Evolutionary conservation across 345 rosid genomes (phyloP).

Genomic region (Populus euphratica): DNA sequence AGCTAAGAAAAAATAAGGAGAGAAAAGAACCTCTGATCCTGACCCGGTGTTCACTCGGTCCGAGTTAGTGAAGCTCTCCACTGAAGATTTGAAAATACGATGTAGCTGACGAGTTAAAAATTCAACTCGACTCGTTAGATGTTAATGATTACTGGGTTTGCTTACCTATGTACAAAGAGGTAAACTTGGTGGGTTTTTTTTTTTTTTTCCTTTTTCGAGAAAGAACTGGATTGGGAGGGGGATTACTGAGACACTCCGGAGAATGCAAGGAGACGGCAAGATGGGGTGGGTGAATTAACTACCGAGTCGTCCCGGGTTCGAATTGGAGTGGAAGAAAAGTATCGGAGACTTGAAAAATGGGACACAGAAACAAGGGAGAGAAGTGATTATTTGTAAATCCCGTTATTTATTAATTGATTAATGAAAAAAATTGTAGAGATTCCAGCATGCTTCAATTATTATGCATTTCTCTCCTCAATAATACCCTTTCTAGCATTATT

Average conservation of each 20-base stretch:
- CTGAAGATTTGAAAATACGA: background rate
- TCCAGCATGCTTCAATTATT: background rate
- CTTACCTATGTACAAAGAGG: slow-evolving; percentile 4
- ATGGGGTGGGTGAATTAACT: slow-evolving; percentile 9
- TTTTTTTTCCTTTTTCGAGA: background rate
- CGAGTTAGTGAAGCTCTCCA: slow-evolving; percentile 7
- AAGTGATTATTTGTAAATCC: slow-evolving; percentile 11
- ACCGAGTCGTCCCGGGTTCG: slow-evolving; percentile 31
- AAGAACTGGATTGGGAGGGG: background rate
- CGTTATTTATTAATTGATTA: slow-evolving; percentile 14
- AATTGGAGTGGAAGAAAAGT: background rate
- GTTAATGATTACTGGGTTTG: background rate
- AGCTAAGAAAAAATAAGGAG: background rate
- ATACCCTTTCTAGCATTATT: background rate
- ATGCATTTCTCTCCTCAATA: background rate
- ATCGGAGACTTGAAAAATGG: background rate
- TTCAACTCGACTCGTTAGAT: background rate
- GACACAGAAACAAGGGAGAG: background rate
- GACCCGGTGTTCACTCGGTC: slow-evolving; percentile 31
- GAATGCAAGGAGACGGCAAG: slow-evolving; percentile 14
- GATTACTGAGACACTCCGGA: background rate
- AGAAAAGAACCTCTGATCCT: slow-evolving; percentile 14
- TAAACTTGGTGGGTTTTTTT: background rate
- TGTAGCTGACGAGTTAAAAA: slow-evolving; percentile 1
- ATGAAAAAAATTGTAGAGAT: slow-evolving; percentile 7